Conservation (phyloP, 805 yeast genomes). For the Ogataea zsoltii region DNA sequence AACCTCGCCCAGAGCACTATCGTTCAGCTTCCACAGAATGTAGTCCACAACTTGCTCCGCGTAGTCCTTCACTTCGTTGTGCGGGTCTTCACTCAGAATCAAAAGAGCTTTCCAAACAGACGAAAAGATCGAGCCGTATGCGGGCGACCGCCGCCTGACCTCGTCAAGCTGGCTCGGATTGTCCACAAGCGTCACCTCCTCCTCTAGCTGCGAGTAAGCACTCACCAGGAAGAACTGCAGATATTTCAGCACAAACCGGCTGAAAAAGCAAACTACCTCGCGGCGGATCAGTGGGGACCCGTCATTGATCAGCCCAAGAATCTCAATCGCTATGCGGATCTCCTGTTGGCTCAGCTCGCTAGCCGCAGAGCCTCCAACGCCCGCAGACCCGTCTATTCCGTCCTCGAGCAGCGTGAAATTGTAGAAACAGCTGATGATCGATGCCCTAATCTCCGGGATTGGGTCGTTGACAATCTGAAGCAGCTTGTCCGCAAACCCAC, state of each 20-base stretch:
- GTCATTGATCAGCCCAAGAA: constrained; percentile 71
- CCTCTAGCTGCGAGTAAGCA: constrained; percentile 82
- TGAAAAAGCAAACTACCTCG: constrained; percentile 76
- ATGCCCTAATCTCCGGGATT: constrained; percentile 91
- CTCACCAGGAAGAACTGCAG: constrained; percentile 77
- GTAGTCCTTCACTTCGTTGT: constrained; percentile 68
- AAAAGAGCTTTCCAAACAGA: constrained; percentile 86
- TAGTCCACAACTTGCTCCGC: constrained; percentile 78
- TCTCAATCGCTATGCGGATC: constrained; percentile 64
- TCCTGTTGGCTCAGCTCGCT: constrained; percentile 66
- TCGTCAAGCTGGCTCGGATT: constrained; percentile 62
- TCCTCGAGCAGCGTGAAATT: constrained; percentile 55
- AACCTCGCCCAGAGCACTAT: constrained; percentile 63
- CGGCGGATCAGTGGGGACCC: constrained; percentile 88
- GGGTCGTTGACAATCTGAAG: constrained; percentile 73
- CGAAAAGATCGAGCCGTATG: constrained; percentile 83
- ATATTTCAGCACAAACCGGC: constrained; percentile 70
- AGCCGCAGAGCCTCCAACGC: constrained; percentile 1
- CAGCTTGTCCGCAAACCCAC: constrained; percentile 59
- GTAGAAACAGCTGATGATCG: constrained; percentile 72
- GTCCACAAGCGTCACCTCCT: constrained; percentile 68
- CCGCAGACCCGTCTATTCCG: constrained; percentile 34
- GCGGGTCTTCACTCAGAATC: constrained; percentile 85
- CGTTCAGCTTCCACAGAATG: constrained; percentile 61
- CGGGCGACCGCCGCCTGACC: constrained; percentile 67